Percentiles rank a stretch among this genome's conserved stretches.
Evolutionary conservation across 805 yeast species (phyloP).

Genomic region (Ogataea wickerhamii): DNA sequence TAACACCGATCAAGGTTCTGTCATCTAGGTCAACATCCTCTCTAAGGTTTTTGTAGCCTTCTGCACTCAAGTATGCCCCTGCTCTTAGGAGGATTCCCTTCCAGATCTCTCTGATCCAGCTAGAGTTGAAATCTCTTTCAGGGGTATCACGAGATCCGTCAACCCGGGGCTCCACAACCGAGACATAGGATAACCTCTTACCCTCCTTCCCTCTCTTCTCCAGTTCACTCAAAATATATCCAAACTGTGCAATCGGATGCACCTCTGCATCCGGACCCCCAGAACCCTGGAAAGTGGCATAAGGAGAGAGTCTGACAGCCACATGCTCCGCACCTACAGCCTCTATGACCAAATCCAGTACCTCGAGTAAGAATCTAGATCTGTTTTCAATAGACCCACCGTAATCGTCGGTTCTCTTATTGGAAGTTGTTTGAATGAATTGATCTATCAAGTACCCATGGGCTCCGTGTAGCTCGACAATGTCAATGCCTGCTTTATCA

Average conservation of each 20-base stretch:
- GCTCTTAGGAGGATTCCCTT: conserved; percentile 29
- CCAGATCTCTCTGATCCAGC: conserved; percentile 33
- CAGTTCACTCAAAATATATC: conserved; percentile 39
- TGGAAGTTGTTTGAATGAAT: conserved; percentile 32
- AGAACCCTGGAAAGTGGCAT: conserved; percentile 37
- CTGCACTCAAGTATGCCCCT: conserved; percentile 25
- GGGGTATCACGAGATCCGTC: conserved; percentile 5
- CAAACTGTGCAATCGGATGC: conserved; percentile 34
- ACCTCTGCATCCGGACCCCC: conserved; percentile 36
- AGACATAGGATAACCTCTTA: conserved; percentile 24
- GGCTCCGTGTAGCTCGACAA: conserved; percentile 40
- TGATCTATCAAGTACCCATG: conserved; percentile 38
- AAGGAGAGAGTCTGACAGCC: conserved; percentile 49
- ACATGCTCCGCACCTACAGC: conserved; percentile 49
- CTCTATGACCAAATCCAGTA: conserved; percentile 46
- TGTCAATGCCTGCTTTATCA: conserved; percentile 37
- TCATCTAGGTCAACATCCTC: conserved; percentile 29
- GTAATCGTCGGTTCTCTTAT: conserved; percentile 38
- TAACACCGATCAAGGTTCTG: conserved; percentile 42
- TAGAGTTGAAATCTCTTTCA: conserved; percentile 8
- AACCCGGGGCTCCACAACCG: conserved; percentile 32
- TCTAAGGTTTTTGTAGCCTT: conserved; percentile 20
- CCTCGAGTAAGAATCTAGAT: conserved; percentile 39
- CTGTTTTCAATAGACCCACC: conserved; percentile 45
- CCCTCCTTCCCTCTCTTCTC: conserved; percentile 36